Evolutionary conservation across 192 early-diverging fungal species (phyloP).

Genomic region (Coemansia sp.): DNA sequence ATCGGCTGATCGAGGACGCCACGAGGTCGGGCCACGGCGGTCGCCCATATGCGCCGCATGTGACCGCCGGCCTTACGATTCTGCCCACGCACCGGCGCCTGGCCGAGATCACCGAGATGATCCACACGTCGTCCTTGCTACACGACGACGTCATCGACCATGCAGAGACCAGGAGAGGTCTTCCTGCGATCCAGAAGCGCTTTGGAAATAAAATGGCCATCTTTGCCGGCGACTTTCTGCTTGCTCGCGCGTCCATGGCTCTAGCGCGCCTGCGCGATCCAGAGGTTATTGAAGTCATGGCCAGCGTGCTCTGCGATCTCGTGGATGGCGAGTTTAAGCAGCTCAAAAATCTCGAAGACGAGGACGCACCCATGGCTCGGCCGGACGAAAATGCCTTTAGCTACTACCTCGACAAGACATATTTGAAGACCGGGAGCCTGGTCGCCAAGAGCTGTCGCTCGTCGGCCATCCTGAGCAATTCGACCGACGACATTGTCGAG

Average conservation of each 20-base stretch:
- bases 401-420: conserved; percentile 94
- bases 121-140: conserved; percentile 91
- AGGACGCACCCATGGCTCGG: conserved; percentile 38
- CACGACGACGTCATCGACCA: conserved; percentile 93
- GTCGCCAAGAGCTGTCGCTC: conserved; percentile 91
- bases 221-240: conserved; percentile 88
- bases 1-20: conserved; percentile 35
- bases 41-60: conserved; percentile 34
- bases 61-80: conserved; percentile 52
- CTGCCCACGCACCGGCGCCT: conserved; percentile 86
- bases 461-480: conserved; percentile 80
- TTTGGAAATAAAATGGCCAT: conserved; percentile 99
- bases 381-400: conserved; percentile 61
- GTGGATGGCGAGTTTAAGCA: conserved; percentile 99
- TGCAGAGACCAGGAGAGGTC: conserved; percentile 67
- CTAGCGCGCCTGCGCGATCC: conserved; percentile 84
- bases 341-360: conserved; percentile 66
- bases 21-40: conserved; percentile 31
- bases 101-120: conserved; percentile 97
- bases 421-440: conserved; percentile 91
- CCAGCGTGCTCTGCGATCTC: conserved; percentile 87
- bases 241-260: conserved; percentile 89
- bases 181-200: conserved; percentile 75
- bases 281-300: conserved; percentile 90
- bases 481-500: conserved; percentile 66